Base-by-base conservation (phyloP, 2,329 filamentous ascomycete species). In the Fusarium sp. region DNA sequence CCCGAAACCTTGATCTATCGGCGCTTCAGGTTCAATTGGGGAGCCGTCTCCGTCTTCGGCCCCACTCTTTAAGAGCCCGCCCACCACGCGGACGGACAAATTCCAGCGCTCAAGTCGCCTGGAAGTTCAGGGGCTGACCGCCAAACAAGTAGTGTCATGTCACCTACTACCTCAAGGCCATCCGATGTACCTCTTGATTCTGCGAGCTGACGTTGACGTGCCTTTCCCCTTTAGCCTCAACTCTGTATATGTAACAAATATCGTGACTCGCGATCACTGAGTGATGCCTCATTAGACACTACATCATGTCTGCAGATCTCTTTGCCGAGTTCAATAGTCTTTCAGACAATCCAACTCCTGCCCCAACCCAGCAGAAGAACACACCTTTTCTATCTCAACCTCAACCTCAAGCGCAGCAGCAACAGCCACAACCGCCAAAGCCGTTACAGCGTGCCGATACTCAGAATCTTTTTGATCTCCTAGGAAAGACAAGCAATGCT, bases 221-320 rank as follows among this genome's bases (percentile, higher is more conserved):
- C 30, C 48, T 45, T 41, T 57, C 46, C 47, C 49, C 32, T 32
- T 16, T 25, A 34, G 45, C 37, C 45, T 63, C 37, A 40, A 23
- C 18, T 46, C 25, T 30, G 7, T 61, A 18, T 43, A 48, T 56
- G 51, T 48, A 45, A 18, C 42, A 47, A 48, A 30, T 51, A 66
- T 54, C 49, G 59, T 69, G 55, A 56, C 47, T 42, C 30, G 48
- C 37, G 49, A 46, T 43, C 43, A 37, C 40, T 28, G 61, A 57
- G 58, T 54, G 55, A 70, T 68, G 69, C 72, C 48, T 66, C 41
- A 28, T 54, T 53, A 56, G 57, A 51, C 55, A 53, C 59, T 66
- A 45, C 63, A 76, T 37, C 65, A 91, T 90, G 88, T 91, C 89
- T 72, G 87, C 88, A 66, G 88, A 90, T 78, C 85, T 91, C 60